Conservation (phyloP, 2,329 filamentous ascomycete genomes). For the Magnaporthiopsis incrustans region DNA sequence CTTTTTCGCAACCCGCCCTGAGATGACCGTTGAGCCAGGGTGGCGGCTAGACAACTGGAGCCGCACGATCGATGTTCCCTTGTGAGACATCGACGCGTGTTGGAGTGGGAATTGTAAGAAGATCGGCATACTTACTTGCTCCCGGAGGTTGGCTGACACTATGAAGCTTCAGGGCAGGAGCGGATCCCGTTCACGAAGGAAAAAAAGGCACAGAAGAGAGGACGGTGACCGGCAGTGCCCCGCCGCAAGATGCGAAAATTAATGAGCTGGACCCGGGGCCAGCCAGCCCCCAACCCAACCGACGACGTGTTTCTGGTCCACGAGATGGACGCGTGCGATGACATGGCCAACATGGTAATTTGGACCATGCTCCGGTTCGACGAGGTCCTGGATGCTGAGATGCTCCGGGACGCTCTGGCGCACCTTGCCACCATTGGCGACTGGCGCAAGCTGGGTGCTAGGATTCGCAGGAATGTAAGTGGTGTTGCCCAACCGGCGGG, state of each 20-base stretch:
- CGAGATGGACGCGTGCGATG: conserved; percentile 21
- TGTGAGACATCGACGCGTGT: not conserved
- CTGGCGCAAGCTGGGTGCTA: conserved; percentile 38
- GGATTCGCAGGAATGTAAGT: conserved; percentile 29
- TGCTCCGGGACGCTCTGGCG: conserved; percentile 26
- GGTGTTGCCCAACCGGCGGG: not conserved
- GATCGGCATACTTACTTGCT: not conserved
- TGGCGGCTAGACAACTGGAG: not conserved
- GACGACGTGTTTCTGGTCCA: conserved; percentile 24
- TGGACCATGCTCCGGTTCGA: conserved; percentile 34
- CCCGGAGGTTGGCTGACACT: not conserved
- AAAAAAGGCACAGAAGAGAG: not conserved
- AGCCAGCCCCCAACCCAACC: conserved; percentile 12
- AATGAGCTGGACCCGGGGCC: not conserved
- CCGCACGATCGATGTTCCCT: not conserved
- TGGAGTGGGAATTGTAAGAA: not conserved
- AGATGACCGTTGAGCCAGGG: not conserved
- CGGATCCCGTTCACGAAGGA: too few relatives aligned
- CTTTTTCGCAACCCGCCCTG: too few relatives aligned
- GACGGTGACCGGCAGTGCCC: not conserved
- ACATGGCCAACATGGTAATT: conserved; percentile 17
- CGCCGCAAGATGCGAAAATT: not conserved
- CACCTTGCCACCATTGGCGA: conserved; percentile 32
- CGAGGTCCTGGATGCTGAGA: conserved; percentile 34
- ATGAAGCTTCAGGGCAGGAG: not conserved